phyloP scores from a whole-genome alignment of 1,284 basidiomycete genomes.

The Rhodotorula sp. region DNA sequence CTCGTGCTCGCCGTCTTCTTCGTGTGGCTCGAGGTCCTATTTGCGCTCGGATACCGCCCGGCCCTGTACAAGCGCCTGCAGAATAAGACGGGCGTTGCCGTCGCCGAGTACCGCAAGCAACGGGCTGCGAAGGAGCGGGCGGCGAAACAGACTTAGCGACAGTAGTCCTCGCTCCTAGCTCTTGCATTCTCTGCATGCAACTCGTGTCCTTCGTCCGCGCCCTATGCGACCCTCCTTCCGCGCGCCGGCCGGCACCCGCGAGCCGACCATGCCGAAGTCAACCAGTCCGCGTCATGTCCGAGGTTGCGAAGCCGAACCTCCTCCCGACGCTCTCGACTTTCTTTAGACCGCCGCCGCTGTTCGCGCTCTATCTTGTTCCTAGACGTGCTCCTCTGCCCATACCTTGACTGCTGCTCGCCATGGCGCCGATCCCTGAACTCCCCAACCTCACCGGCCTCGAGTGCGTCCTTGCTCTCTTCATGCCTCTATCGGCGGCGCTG shows the following conservation, averaged over 20 bases:
- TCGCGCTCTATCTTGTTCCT: neutral
- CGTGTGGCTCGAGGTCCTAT: conserved; percentile 47
- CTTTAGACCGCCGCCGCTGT: neutral
- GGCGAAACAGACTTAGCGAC: neutral
- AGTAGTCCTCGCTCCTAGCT: neutral
- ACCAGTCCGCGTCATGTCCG: no score
- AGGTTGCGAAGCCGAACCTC: no score
- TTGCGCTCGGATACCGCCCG: conserved; percentile 45
- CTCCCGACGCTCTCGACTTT: neutral
- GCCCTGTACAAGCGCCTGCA: conserved; percentile 42
- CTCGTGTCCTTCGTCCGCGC: no score
- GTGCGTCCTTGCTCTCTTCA: conserved; percentile 9
- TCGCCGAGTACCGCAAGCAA: conserved; percentile 30
- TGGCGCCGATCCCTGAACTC: conserved; percentile 3
- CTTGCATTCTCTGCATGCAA: neutral
- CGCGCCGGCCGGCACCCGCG: no score
- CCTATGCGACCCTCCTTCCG: no score
- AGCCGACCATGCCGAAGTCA: no score
- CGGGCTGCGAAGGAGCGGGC: conserved; percentile 9
- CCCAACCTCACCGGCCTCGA: conserved; percentile 24
- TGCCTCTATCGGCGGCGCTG: no score
- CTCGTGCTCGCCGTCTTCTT: conserved; percentile 47
- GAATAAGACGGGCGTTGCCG: conserved; percentile 31
- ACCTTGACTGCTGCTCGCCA: neutral
- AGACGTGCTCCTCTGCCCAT: neutral